Percentiles rank a stretch among this genome's conserved stretches.
Conservation (phyloP, 1,284 basidiomycete species). For the Sporisorium exsertum region DNA sequence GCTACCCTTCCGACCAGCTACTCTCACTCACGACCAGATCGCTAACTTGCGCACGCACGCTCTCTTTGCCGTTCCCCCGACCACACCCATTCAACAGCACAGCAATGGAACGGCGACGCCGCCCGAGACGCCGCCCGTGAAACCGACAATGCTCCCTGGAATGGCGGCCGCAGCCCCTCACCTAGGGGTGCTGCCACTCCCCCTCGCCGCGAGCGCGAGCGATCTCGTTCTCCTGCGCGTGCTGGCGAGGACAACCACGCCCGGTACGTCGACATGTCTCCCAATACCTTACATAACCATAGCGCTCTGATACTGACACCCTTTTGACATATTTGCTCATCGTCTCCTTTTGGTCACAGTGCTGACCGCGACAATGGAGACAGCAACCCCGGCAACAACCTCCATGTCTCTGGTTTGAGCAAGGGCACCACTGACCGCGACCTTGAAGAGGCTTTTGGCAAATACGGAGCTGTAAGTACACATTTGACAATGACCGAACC, state of each 20-base stretch:
- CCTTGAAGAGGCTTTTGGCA: constrained; percentile 87
- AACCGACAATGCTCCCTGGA: constrained; percentile 48
- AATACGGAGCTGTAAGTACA: constrained; percentile 85
- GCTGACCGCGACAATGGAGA: constrained; percentile 70
- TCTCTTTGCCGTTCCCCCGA: constrained; percentile 35
- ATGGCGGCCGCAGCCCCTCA: constrained; percentile 50
- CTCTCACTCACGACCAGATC: constrained; percentile 17
- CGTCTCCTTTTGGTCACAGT: background rate
- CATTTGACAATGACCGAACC: background rate
- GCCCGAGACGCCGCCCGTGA: constrained; percentile 55
- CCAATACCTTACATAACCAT: too few species aligned
- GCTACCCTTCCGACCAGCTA: constrained; percentile 1
- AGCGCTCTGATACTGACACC: background rate
- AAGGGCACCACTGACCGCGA: constrained; percentile 83
- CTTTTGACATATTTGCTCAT: background rate
- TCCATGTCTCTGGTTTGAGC: constrained; percentile 91
- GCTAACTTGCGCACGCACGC: constrained; percentile 32
- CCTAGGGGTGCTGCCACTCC: constrained; percentile 51
- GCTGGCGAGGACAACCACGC: constrained; percentile 42
- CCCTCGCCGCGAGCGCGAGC: constrained; percentile 56
- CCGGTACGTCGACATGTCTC: constrained; percentile 35
- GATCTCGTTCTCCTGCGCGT: constrained; percentile 43
- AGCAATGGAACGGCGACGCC: constrained; percentile 57
- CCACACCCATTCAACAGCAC: constrained; percentile 28
- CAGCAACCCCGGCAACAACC: constrained; percentile 91